Percentiles rank a stretch among this genome's conserved stretches.
These are phyloP conservation scores for Lentinula detonsa DNA, from an alignment of 768 basidiomycete species.

Conservation along the genomic window DNA sequence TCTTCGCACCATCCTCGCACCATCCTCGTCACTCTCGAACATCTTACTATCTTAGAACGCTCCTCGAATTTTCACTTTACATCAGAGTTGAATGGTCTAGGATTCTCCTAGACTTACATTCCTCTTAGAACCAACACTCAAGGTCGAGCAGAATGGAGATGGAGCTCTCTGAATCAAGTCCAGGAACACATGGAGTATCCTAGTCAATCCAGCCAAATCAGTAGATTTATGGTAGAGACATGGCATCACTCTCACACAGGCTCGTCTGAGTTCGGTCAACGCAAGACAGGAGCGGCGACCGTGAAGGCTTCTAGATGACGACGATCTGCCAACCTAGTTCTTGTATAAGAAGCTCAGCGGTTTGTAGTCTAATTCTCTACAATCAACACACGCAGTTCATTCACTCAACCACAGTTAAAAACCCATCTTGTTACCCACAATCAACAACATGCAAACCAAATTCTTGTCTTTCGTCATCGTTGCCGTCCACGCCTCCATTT, in stretches of 20 bases:
- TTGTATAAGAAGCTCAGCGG: not conserved
- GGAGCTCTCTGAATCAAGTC: not conserved
- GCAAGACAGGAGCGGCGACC: not conserved
- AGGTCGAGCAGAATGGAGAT: not conserved
- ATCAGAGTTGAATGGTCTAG: too few relatives aligned
- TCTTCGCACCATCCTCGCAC: too few relatives aligned
- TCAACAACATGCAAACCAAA: not conserved
- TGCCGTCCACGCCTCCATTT: not conserved
- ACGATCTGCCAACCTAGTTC: not conserved
- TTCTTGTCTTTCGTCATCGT: not conserved
- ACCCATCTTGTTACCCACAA: not conserved
- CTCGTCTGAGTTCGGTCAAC: not conserved
- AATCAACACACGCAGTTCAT: not conserved
- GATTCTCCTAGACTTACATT: too few relatives aligned
- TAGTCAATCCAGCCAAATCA: too few relatives aligned
- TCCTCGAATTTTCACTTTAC: too few relatives aligned
- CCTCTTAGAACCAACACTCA: too few relatives aligned
- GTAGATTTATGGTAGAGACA: not conserved
- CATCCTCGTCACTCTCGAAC: too few relatives aligned
- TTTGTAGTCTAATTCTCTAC: not conserved
- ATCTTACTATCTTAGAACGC: too few relatives aligned
- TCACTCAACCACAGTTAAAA: not conserved
- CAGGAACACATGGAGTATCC: too few relatives aligned
- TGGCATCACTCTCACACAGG: not conserved
- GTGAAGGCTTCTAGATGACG: not conserved